A percentile compares a stretch with the other conserved stretches of the same genome.
Conservation (phyloP, 257 asterid genomes). For the Voacanga thouarsii region DNA sequence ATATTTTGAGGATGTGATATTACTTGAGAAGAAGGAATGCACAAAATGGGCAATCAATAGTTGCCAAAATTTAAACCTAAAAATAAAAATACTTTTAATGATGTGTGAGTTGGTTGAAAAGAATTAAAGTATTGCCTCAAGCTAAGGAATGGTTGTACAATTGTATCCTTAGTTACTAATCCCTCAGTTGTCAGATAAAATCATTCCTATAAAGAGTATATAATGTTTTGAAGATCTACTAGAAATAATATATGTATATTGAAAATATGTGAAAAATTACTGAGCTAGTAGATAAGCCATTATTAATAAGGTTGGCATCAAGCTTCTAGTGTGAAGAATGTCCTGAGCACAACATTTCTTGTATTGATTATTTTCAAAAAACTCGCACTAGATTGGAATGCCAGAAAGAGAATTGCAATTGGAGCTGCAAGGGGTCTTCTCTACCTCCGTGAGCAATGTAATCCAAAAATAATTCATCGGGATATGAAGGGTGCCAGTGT, state of each 20-base stretch:
- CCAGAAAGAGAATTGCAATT: too few species aligned
- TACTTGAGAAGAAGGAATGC: neutral
- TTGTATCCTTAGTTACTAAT: neutral
- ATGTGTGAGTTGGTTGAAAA: neutral
- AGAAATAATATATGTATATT: neutral
- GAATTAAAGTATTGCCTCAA: too few species aligned
- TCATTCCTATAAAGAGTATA: neutral
- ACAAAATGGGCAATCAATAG: neutral
- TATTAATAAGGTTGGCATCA: too few species aligned
- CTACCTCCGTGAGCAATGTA: slow-evolving; percentile 94
- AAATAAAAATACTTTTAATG: neutral
- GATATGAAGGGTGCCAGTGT: slow-evolving; percentile 96
- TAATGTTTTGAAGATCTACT: neutral
- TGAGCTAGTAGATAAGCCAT: too few species aligned
- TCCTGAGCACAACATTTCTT: too few species aligned
- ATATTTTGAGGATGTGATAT: too few species aligned
- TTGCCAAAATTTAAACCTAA: neutral
- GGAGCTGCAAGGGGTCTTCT: too few species aligned
- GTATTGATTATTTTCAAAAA: too few species aligned
- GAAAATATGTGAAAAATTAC: too few species aligned
- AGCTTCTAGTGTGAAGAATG: too few species aligned
- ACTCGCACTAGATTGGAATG: too few species aligned
- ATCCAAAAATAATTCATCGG: slow-evolving; percentile 94
- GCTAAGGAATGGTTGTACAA: too few species aligned
- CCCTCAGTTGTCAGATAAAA: neutral